phyloP scores from a whole-genome alignment of 129 eudicot species.

The Silybum marianum region DNA sequence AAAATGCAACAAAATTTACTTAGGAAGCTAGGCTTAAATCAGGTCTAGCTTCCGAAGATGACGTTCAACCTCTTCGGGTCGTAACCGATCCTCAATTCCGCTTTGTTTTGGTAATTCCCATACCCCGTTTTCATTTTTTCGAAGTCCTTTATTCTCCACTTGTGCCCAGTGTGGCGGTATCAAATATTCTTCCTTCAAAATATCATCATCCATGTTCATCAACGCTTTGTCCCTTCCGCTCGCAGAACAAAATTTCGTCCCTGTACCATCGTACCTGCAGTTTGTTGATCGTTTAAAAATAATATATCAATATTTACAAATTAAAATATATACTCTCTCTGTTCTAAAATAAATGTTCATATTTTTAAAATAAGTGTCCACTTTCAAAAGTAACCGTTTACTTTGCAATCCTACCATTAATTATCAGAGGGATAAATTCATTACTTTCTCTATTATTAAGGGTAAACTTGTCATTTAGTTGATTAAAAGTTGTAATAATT shows the following conservation, averaged over 20 bases:
- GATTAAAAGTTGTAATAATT: background rate
- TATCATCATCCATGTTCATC: slow-evolving; percentile 49
- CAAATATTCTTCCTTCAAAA: slow-evolving; percentile 36
- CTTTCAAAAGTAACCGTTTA: background rate
- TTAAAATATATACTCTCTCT: background rate
- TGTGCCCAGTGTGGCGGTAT: slow-evolving; percentile 60
- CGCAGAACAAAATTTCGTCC: slow-evolving; percentile 28
- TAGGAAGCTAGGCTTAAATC: slow-evolving; percentile 3
- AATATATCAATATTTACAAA: no score
- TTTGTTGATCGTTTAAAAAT: background rate
- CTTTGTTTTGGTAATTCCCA: slow-evolving; percentile 37
- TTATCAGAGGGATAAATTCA: background rate
- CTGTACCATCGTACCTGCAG: slow-evolving; percentile 50
- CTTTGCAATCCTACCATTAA: background rate
- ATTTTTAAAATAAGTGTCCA: background rate
- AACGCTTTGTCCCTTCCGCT: slow-evolving; percentile 50
- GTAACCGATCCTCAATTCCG: slow-evolving; percentile 32
- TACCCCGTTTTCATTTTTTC: slow-evolving; percentile 21
- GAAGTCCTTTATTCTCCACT: slow-evolving; percentile 40
- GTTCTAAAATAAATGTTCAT: background rate
- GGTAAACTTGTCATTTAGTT: background rate
- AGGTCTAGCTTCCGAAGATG: slow-evolving; percentile 39
- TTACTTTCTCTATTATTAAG: background rate
- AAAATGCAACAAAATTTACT: background rate
- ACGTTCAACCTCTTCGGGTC: slow-evolving; percentile 28